Percentiles rank a stretch among this genome's conserved stretches.
These are phyloP conservation scores for Eucalyptus pauciflora DNA, from an alignment of 345 rosid species.

Conservation along the genomic window DNA sequence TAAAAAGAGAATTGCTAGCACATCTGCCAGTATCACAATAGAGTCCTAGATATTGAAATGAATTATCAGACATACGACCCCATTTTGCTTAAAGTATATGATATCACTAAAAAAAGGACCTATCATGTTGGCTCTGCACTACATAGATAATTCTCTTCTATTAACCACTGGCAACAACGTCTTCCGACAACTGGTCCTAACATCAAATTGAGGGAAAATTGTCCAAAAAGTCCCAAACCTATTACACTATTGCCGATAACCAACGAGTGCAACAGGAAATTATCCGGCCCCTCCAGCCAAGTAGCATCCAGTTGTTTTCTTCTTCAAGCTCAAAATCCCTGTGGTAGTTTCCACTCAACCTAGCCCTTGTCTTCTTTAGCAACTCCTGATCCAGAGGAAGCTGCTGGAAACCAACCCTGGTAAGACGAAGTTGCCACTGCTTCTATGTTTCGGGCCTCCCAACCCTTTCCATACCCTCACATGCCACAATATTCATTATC, in stretches of 20 bases:
- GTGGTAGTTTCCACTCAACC: constrained; percentile 15
- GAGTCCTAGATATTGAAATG: not conserved
- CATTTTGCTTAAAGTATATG: not conserved
- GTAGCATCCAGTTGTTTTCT: constrained; percentile 38
- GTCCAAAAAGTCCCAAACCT: rapidly evolving
- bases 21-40: not conserved
- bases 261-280: constrained; percentile 26
- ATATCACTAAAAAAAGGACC: not conserved
- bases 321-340: constrained; percentile 27
- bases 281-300: constrained; percentile 52
- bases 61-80: not conserved
- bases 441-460: constrained; percentile 44
- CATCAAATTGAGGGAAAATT: not conserved
- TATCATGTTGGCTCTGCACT: not conserved
- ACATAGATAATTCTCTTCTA: not conserved
- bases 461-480: constrained; percentile 34
- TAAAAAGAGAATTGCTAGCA: not conserved
- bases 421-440: constrained; percentile 36
- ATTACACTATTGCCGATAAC: constrained; percentile 6
- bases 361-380: not conserved
- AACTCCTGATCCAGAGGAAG: constrained; percentile 17
- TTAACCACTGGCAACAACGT: not conserved
- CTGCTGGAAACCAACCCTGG: constrained; percentile 36
- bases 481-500: constrained; percentile 26
- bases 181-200: not conserved